Base-by-base conservation (phyloP, 768 basidiomycete genomes). In the Lyophyllum shimeji region DNA sequence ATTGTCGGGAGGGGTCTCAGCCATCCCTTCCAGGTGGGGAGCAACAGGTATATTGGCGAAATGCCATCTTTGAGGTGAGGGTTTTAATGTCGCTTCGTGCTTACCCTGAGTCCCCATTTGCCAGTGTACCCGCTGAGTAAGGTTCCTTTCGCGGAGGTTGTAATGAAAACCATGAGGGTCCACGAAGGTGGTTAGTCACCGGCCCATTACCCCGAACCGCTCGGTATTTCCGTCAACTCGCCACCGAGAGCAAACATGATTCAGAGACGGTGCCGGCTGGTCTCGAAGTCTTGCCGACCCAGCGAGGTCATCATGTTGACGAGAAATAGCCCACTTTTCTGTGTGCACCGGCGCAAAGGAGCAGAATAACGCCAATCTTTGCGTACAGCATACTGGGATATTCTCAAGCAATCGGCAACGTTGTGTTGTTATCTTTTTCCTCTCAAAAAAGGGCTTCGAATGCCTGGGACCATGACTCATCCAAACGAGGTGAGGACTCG, bases 1-100 rank as follows among this genome's bases (percentile, higher is more conserved):
- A 31, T 66, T 63, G 50, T 72, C 68, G 13, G 8, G n/a, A 44
- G 40, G 44, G 49, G 29, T 37, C 34, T 37, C 34, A 37, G 34
- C 12, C 34, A 37, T 37, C 15, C 15, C 11, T 13, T 12, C 34
- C 34, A 37, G 34, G 4, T 6, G 8, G 34, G 34, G 34, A 13
- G 12, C 34, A 13, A 37, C 7, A 13, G 27, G 45, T 15, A 27
- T 46, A 15, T 27, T 46, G 3, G 4, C 11, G 23, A 12, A 12
- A 17, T 21, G 24, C 3, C 34, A 24, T 24, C 24, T 24, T 45
- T 25, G 25, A 7, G 40, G n/a, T n/a, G n/a, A 27, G 9, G 45
- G 24, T 46, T 55, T 60, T 60, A 53, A 56, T 50, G 54, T 7
- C 34, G 50, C 55, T 27, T n/a, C 8, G 37, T 42, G 37, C 27